These are phyloP conservation scores for Wallacemonas collosoma DNA, from an alignment of 208 protist species.

Conservation along the genomic window DNA sequence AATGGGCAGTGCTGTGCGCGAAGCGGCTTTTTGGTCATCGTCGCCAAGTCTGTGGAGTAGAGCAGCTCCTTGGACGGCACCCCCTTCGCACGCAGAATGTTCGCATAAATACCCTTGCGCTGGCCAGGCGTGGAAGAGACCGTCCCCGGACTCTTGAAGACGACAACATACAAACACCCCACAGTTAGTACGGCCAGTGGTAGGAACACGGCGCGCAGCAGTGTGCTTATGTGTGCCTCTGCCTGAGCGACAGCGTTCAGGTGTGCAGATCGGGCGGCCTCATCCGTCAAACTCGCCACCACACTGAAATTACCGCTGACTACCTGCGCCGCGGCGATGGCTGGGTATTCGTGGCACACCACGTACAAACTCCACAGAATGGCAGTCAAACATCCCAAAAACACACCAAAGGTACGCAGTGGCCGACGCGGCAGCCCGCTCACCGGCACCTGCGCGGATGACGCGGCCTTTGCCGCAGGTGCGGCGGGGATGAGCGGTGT, in stretches of 20 bases:
- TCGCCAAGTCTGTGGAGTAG: slow-evolving; percentile 45
- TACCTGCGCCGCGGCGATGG: neutral
- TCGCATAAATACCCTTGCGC: slow-evolving; percentile 67
- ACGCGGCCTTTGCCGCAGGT: neutral
- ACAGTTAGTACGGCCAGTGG: slow-evolving; percentile 24
- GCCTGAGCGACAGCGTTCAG: neutral
- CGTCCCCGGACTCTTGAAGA: slow-evolving; percentile 34
- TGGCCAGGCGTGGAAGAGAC: slow-evolving; percentile 42
- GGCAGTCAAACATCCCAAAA: slow-evolving; percentile 25
- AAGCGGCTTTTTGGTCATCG: slow-evolving; percentile 79
- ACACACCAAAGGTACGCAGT: slow-evolving; percentile 23
- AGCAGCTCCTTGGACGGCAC: slow-evolving; percentile 34
- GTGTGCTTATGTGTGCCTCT: neutral
- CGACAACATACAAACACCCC: slow-evolving; percentile 22
- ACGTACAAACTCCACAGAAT: slow-evolving; percentile 7
- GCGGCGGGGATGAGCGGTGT: neutral
- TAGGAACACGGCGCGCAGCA: slow-evolving; percentile 3
- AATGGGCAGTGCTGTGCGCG: slow-evolving; percentile 77
- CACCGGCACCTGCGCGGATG: neutral
- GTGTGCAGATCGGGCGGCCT: neutral
- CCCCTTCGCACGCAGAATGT: slow-evolving; percentile 29
- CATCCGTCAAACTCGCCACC: neutral
- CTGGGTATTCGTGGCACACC: neutral
- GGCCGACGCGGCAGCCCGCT: slow-evolving; percentile 22
- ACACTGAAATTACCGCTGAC: neutral